Percentiles rank a stretch among this genome's conserved stretches.
Evolutionary conservation across 2,329 filamentous ascomycete genomes (phyloP).

Genomic region (Colletotrichum sp.): DNA sequence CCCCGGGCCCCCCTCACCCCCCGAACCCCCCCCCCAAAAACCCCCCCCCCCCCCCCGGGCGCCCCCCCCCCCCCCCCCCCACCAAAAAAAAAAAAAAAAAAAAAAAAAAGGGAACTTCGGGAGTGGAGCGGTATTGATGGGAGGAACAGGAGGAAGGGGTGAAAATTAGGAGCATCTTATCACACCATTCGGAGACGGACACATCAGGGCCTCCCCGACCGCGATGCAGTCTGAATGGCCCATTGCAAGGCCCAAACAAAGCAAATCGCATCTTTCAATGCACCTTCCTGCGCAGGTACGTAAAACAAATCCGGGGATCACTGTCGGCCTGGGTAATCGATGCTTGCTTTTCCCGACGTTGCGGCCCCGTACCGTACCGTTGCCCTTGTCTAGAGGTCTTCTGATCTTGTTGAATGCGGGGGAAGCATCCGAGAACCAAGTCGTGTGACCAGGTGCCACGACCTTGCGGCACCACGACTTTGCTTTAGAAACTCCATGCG

Average conservation of each 20-base stretch:
- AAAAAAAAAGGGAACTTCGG: background rate
- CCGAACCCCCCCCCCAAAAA: no score
- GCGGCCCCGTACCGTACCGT: conserved; percentile 1
- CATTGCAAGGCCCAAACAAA: background rate
- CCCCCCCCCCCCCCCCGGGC: no score
- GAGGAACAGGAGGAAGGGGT: background rate
- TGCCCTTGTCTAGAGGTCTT: conserved; percentile 18
- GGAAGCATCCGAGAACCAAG: conserved; percentile 20
- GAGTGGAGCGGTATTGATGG: background rate
- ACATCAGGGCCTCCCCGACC: background rate
- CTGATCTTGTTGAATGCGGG: conserved; percentile 19
- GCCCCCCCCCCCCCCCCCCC: no score
- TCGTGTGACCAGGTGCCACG: conserved; percentile 18
- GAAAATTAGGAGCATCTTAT: background rate
- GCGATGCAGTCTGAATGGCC: background rate
- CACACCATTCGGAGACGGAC: background rate
- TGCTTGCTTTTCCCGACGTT: conserved; percentile 17
- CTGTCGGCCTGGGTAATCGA: background rate
- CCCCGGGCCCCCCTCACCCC: no score
- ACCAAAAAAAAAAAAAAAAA: background rate
- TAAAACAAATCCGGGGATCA: conserved; percentile 1
- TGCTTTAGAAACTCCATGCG: background rate
- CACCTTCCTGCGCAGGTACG: background rate
- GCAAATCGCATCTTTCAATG: background rate
- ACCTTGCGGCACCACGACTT: conserved; percentile 13